Percentiles rank a stretch among this genome's conserved stretches.
phyloP scores from a whole-genome alignment of 345 rosid species.

The Moringa oleifera region DNA sequence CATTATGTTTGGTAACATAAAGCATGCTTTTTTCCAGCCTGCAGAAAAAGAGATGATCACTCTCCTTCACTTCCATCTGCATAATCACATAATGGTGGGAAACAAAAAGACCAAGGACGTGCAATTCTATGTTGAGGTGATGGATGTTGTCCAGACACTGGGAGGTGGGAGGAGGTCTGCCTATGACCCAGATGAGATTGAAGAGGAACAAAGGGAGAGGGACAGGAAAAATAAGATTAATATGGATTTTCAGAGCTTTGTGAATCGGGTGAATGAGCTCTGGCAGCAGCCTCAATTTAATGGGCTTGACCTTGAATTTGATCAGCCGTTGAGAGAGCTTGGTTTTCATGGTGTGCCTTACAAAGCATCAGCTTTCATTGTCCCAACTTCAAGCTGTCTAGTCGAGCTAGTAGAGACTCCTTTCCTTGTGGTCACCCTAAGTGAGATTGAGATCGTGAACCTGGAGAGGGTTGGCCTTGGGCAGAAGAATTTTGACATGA shows the following conservation, averaged over 20 bases:
- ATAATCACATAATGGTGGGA: conserved; percentile 97
- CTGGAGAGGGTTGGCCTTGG: conserved; percentile 95
- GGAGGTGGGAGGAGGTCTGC: conserved; percentile 94
- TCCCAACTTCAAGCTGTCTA: conserved; percentile 84
- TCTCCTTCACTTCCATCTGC: conserved; percentile 76
- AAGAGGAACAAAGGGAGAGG: conserved; percentile 90
- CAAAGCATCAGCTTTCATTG: conserved; percentile 73
- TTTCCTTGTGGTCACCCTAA: conserved; percentile 69
- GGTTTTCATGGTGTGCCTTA: conserved; percentile 94
- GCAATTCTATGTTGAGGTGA: conserved; percentile 88
- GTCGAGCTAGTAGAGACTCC: conserved; percentile 86
- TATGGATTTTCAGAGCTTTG: conserved; percentile 81
- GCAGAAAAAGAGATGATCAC: conserved; percentile 95
- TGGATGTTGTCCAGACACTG: conserved; percentile 82
- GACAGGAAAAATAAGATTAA: conserved; percentile 82
- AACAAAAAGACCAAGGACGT: conserved; percentile 92
- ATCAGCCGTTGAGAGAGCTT: conserved; percentile 87
- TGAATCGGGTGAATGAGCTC: conserved; percentile 70
- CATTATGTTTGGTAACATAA: conserved; percentile 72
- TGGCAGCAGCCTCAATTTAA: conserved; percentile 86
- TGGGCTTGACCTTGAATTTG: conserved; percentile 86
- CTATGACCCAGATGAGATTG: conserved; percentile 94
- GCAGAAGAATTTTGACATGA: conserved; percentile 91
- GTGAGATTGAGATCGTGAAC: conserved; percentile 95
- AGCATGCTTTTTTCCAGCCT: conserved; percentile 92